Base-by-base conservation (phyloP, 495 filamentous ascomycete genomes). In the Penicillium soppii region DNA sequence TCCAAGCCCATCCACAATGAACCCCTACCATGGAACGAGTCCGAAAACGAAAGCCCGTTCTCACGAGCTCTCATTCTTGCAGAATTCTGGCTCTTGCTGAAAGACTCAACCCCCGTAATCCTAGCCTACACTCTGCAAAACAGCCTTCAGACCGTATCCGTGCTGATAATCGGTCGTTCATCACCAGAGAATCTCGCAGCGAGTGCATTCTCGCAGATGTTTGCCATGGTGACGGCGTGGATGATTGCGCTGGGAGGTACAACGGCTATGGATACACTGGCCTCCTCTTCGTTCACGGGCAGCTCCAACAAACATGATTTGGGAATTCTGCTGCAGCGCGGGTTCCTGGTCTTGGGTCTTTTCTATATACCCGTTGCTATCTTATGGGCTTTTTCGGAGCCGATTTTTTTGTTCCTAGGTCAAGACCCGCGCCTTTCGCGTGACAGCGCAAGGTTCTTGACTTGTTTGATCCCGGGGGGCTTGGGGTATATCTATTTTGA, bases 401-500 rank as follows among this genome's bases (percentile, higher is more conserved):
- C 81, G 0, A 56, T 96, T 0, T 96, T 96, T 66, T 76, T 80
- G 27, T 73, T 78, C 0, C 77, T 96, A 1, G 92, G 92, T 0
- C 90, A 96, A 62, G 85, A 90, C 50, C 81, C 88, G 37, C 81
- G 85, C 58, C 83, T 96, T 17, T 90, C 87, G 19, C 74, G 81
- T 26, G 81, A 91, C 41, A 89, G 86, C 42, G 85, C 88, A 6
- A 77, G 75, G 29, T 96, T 95, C 59, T 72, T 96, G 7, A 85
- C 78, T 10, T 86, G 81, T 47, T 74, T 96, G 22, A 88, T 92
- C 15, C 91, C 91, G 0, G 91, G 91, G 4, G 91, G 91, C 0
- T 58, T 96, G 39, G 91, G 91, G 2, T 96, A 96, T 66, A 84
- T 96, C 37, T 96, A 90, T 65, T 96, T 96, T 58, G 91, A 96